A percentile compares a stretch with the other conserved stretches of the same genome.
phyloP scores from a whole-genome alignment of 2,329 filamentous ascomycete species.

The Laburnicola sp. region DNA sequence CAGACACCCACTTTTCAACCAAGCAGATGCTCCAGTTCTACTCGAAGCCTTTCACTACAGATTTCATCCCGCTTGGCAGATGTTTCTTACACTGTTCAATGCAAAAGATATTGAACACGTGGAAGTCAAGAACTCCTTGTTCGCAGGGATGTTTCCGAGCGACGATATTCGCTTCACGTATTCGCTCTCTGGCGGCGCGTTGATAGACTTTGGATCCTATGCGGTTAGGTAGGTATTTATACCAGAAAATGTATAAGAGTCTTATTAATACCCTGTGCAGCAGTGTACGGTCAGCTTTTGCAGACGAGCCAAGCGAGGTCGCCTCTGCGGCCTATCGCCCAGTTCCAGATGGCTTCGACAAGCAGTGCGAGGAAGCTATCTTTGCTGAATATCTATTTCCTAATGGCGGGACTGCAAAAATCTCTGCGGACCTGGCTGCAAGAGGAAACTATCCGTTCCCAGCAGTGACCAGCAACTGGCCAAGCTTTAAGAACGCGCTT shows the following conservation, averaged over 20 bases:
- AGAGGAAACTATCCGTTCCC: constrained; percentile 25
- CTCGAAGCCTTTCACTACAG: constrained; percentile 52
- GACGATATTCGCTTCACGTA: constrained; percentile 48
- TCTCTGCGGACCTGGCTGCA: constrained; percentile 20
- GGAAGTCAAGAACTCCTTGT: constrained; percentile 30
- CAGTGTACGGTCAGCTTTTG: constrained; percentile 30
- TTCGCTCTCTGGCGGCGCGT: constrained; percentile 43
- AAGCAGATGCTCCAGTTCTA: constrained; percentile 45
- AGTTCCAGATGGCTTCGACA: constrained; percentile 15
- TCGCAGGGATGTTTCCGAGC: constrained; percentile 27
- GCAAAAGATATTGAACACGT: constrained; percentile 38
- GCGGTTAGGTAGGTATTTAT: constrained; percentile 19
- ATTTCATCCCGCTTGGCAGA: constrained; percentile 49
- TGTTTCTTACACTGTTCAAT: constrained; percentile 43
- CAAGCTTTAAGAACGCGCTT: constrained; percentile 10
- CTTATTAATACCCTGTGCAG: constrained; percentile 4
- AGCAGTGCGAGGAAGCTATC: constrained; percentile 26
- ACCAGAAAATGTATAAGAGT: neutral
- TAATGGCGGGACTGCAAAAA: constrained; percentile 20
- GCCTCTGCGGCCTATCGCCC: constrained; percentile 16
- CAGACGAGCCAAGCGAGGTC: constrained; percentile 32
- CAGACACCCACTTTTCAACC: constrained; percentile 30
- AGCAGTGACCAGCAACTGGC: constrained; percentile 26
- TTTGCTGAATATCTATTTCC: constrained; percentile 26
- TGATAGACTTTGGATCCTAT: constrained; percentile 48